Evolutionary conservation across 2,329 filamentous ascomycete genomes (phyloP), one percentile per base, ranked within the genome.

Genomic region (Paraconiothyrium brasiliense): DNA sequence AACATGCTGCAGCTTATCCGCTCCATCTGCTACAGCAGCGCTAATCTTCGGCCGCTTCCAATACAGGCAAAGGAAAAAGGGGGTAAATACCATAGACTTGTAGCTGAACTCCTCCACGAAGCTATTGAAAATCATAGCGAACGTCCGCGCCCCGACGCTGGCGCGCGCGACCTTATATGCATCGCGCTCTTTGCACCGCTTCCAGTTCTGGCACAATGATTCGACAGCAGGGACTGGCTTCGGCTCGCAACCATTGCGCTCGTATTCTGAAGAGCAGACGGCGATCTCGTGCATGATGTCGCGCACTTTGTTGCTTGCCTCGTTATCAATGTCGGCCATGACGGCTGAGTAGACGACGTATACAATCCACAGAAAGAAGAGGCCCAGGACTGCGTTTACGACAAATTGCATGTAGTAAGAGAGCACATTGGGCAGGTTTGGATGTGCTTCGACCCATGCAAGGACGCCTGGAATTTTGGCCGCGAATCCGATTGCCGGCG

Each of bases 111-210:
- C 89, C 70, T 97, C 93, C 4, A 97, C 90, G 77, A 98, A 97
- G 71, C 91, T 90, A 76, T 98, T 97, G 78, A 98, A 90, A 44
- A 99, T 97, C 73, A 93, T 89, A 0, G 94, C 94, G 74, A 97
- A 91, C 30, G 94, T 95, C 73, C 92, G 90, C 5, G 93, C 94
- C 20, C 91, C 92, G 43, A 97, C 88, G 71, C 90, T 90, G 46
- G 94, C 90, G 41, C 90, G 85, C 67, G 92, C 93, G 59, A 97
- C 88, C 59, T 88, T 88, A 48, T 89, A 85, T 0, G 93, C 90
- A 72, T 97, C 92, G 67, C 90, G 88, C 67, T 90, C 89, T 92
- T 97, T 97, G 79, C 95, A 98, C 35, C 87, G 83, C 66, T 90
- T 89, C 94, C 94, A 98, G 64, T 90, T 87, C 37, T 89, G 86